Percentiles rank a stretch among this genome's conserved stretches.
Conservation (phyloP, 345 rosid genomes). For the Carallia pectinifolia region DNA sequence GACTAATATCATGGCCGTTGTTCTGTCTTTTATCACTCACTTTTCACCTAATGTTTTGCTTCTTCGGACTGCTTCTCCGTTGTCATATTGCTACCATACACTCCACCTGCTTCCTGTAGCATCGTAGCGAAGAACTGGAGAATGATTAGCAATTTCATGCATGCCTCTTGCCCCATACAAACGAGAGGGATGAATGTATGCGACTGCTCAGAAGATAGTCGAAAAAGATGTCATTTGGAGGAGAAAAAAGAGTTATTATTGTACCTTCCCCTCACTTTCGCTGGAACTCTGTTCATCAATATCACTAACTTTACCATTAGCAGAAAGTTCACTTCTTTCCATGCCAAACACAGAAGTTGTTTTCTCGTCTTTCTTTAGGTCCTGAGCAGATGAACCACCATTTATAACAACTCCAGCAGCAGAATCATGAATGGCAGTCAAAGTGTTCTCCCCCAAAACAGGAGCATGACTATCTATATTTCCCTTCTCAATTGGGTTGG, state of each 20-base stretch:
- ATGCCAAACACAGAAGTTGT: slow-evolving; percentile 7
- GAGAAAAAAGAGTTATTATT: neutral
- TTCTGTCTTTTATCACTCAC: slow-evolving; percentile 14
- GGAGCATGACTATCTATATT: slow-evolving; percentile 28
- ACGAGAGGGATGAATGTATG: neutral
- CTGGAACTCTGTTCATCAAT: slow-evolving; percentile 27
- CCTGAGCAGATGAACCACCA: slow-evolving; percentile 39
- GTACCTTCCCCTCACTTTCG: slow-evolving; percentile 27
- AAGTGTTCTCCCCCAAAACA: slow-evolving; percentile 23
- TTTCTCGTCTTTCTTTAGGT: slow-evolving; percentile 29
- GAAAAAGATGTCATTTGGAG: neutral
- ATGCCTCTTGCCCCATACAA: neutral
- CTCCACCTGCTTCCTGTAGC: slow-evolving; percentile 24
- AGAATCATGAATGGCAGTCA: slow-evolving; percentile 20
- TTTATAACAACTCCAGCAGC: slow-evolving; percentile 39
- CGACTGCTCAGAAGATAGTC: neutral
- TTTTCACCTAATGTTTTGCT: slow-evolving; percentile 13
- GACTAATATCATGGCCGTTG: neutral
- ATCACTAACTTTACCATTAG: slow-evolving; percentile 22
- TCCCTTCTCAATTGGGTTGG: slow-evolving; percentile 18
- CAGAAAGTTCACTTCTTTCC: slow-evolving; percentile 30
- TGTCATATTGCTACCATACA: neutral
- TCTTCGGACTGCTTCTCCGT: slow-evolving; percentile 21
- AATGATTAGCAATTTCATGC: neutral
- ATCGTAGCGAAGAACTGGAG: neutral